Evolutionary conservation across 768 basidiomycete genomes (phyloP), one percentile per base, ranked within the genome.

Genomic region (Austroboletus eburneus): DNA sequence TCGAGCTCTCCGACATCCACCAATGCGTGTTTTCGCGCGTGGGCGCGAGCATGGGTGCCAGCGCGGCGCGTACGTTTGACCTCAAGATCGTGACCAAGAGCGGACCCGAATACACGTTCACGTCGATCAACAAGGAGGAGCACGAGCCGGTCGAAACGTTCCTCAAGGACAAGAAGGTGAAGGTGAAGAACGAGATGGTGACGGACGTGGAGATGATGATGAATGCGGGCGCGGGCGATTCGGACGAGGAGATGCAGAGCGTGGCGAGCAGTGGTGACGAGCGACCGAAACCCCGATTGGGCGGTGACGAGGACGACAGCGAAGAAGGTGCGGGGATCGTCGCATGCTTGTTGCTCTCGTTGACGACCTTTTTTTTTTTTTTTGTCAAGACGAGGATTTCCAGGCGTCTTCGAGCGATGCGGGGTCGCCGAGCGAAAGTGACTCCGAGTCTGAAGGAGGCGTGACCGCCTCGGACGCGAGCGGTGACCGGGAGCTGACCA

Each of bases 101-200:
- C 32, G 91, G 88, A 1, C 80, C 88, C 1, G 91, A 95, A 57
- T 81, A 88, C 65, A 86, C 80, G 17, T 99, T 99, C 68, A 88
- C 88, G 1, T 88, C 91, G 3, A 85, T 99, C 68, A 89, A 89
- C 69, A 97, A 95, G 69, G 95, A 97, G 62, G 96, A 99, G 61
- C 86, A 92, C 54, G 87, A 88, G 48, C 76, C 80, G 13, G 87
- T 90, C 25, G 89, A 92, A 59, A 74, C 79, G 18, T 98, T 90
- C 66, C 69, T 99, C 56, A 82, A 83, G 57, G 83, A 87, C 23
- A 95, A 96, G 76, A 94, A 93, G 68, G 80, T 98, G 55, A 80
- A 83, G 57, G 79, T 95, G 53, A 96, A 96, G 80, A 95, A 91
- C 66, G 92, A 95, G 78, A 91, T 93, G 80, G 80, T 87, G 43